Base-by-base conservation (phyloP, 2,329 filamentous ascomycete species). In the Aspergillus clavatus region DNA sequence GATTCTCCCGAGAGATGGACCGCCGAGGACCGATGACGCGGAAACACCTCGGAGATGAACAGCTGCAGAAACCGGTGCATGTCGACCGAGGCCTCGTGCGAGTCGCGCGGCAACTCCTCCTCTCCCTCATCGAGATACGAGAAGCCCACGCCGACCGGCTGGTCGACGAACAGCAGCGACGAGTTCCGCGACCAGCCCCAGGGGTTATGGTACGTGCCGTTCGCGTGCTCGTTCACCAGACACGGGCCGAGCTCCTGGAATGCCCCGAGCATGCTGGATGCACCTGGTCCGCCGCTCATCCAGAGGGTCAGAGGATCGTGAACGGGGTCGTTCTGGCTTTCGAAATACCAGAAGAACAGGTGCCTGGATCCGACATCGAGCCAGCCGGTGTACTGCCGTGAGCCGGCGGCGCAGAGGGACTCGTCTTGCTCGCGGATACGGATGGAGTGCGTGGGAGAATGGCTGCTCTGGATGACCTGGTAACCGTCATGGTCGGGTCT, bases 1-100 rank as follows among this genome's bases (percentile, higher is more conserved):
- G 69, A 72, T 48, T 78, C 74, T 0, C 74, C 75, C 0, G 74
- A 70, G 22, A 78, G 69, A 36, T 75, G 70, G 22, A 78, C 26
- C 1, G 46, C 66, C 3, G 70, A 63, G 3, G 62, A 55, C 1
- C 64, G 42, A 14, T 70, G 55, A 7, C 70, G 55, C 0, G 74
- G 73, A 42, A 77, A 76, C 0, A 73, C 65, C 12, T 72, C 63
- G 11, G 60, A 63, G 16, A 72, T 64, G 48, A 77, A 76, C 4
- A 76, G 58, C 49, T 75, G 72, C 40, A 78, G 58, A 48, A 77
- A 77, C 27, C 68, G 56, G 51, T 76, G 70, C 64, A 77, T 72
- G 54, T 78, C 75, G 36, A 66, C 61, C 1, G 73, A 72, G 10
- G 69, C 71, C 1, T 69, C 66, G 26, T 69, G 66, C 10, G 74